phyloP scores from a whole-genome alignment of 139 green algal genomes.

The Mesostigma viride region DNA sequence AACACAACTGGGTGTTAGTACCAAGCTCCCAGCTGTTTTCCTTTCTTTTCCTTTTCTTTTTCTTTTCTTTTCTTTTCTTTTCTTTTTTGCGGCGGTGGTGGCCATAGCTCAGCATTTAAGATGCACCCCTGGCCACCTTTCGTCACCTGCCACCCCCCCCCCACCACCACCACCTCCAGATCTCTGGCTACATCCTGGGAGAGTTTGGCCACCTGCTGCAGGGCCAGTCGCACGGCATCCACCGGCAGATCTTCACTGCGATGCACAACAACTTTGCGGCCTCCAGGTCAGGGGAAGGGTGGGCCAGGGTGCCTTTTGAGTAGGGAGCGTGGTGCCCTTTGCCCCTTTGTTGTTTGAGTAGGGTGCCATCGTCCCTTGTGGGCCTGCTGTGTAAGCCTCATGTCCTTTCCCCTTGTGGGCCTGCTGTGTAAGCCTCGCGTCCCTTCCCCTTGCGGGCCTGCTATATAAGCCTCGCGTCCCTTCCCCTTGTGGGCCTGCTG shows the following conservation, averaged over 20 bases:
- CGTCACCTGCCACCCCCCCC: too few relatives aligned
- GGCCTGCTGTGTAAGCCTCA: neutral
- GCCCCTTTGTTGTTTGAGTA: neutral
- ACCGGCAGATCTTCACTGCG: constrained; percentile 62
- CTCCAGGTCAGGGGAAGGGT: constrained; percentile 32
- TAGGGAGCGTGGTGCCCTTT: too few relatives aligned
- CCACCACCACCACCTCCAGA: too few relatives aligned
- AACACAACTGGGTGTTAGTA: too few relatives aligned
- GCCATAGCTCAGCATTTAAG: too few relatives aligned
- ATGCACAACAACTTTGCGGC: constrained; percentile 61
- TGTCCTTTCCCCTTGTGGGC: neutral
- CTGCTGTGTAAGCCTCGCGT: neutral
- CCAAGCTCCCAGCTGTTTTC: too few relatives aligned
- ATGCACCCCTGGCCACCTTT: too few relatives aligned
- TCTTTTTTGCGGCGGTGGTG: too few relatives aligned
- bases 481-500: constrained; percentile 2
- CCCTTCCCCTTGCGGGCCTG: neutral
- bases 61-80: too few relatives aligned
- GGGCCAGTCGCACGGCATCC: constrained; percentile 16
- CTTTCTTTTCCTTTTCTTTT: too few relatives aligned
- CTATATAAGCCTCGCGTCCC: neutral
- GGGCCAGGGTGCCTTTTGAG: too few relatives aligned
- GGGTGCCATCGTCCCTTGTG: neutral
- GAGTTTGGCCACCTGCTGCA: constrained; percentile 69
- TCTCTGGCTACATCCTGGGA: constrained; percentile 73